Evolutionary conservation across 2,329 filamentous ascomycete genomes (phyloP), one percentile per base, ranked within the genome.

Genomic region (Ramularia endophylla): DNA sequence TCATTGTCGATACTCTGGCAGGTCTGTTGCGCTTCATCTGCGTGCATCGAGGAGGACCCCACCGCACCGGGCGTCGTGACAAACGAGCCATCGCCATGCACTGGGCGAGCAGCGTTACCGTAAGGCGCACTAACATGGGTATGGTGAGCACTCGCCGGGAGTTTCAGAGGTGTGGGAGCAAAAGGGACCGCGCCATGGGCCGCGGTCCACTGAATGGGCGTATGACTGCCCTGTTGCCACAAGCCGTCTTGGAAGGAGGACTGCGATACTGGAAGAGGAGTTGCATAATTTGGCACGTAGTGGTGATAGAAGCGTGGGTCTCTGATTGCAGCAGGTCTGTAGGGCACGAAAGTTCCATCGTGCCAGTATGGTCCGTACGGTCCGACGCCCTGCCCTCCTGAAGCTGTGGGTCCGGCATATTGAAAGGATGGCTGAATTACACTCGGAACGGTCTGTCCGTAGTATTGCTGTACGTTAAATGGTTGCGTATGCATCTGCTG

Each of bases 321-420:
- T 44, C 73, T 68, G 44, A 76, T 63, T 5, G 75, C 74, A 27
- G 76, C 74, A 9, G 77, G 76, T 44, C 75, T 69, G 58, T 80
- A 80, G 9, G 77, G 74, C 27, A 75, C 73, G 51, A 72, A 78
- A 7, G 70, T 75, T n/a, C 77, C 77, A 65, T 80, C 74, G 15
- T 77, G 75, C 75, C 76, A 81, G 54, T 80, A 80, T 19, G 76
- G 76, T 0, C 77, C 77, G 59, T 76, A 80, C 4, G 73, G 69
- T 7, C 74, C 74, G 20, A 69, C 66, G 33, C 73, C 74, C 40
- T 71, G 69, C 20, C 72, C 71, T 39, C 75, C 75, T 2, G 76
- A 73, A 20, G 75, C 75, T 6, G 77, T 79, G 19, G 76, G 75
- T 2, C 75, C 76, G 36, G 75, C 71, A 49, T 75, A 73, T 37